phyloP scores from a whole-genome alignment of 495 filamentous ascomycete genomes.

The Corynascus novoguineensis region DNA sequence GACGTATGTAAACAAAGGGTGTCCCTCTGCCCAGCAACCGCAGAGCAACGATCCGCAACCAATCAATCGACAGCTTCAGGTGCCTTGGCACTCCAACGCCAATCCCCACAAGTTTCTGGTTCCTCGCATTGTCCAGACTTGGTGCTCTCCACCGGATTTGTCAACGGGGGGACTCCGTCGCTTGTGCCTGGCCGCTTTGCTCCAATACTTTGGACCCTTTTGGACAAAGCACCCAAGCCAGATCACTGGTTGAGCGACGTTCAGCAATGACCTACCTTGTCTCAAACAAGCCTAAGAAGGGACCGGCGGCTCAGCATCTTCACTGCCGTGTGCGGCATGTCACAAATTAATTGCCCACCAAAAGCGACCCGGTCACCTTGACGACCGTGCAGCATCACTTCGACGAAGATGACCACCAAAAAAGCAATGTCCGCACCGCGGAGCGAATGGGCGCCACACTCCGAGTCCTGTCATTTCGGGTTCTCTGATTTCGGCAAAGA shows the following conservation, averaged over 20 bases:
- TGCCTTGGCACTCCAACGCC: background rate
- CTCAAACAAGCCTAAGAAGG: too few species aligned
- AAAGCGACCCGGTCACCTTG: background rate
- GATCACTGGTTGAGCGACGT: too few species aligned
- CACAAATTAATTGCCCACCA: constrained; percentile 20
- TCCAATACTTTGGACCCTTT: too few species aligned
- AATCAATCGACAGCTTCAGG: background rate
- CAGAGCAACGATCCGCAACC: background rate
- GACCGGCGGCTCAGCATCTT: background rate
- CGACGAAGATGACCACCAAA: background rate
- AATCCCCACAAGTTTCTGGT: background rate
- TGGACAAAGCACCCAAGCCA: too few species aligned
- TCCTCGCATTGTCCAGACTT: too few species aligned
- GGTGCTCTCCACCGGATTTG: background rate
- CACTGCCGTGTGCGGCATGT: constrained; percentile 10
- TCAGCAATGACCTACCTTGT: too few species aligned
- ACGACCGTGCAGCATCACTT: background rate
- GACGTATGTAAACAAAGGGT: constrained; percentile 22
- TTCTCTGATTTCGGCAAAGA: background rate
- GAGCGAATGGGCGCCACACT: background rate
- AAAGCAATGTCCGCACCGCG: background rate
- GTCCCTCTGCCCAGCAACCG: constrained; percentile 14
- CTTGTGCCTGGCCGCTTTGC: too few species aligned
- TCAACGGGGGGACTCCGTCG: too few species aligned
- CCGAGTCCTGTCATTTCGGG: background rate